Percentiles rank a stretch among this genome's conserved stretches.
phyloP scores from a whole-genome alignment of 2,329 filamentous ascomycete genomes.

The Cladobotryum protrusum region DNA sequence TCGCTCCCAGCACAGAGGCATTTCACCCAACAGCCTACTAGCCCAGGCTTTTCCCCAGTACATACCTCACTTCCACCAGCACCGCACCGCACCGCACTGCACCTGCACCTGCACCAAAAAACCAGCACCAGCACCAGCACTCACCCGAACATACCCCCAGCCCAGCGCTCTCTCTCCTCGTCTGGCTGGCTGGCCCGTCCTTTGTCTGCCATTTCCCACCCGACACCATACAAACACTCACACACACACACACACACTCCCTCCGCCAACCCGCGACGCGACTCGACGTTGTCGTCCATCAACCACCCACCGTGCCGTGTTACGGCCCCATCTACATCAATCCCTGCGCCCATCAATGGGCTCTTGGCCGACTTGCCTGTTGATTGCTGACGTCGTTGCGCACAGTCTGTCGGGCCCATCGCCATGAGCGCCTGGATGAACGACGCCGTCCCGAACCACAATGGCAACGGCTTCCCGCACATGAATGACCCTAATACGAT shows the following conservation, averaged over 20 bases:
- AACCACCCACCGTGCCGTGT: conserved; percentile 36
- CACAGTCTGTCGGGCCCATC: conserved; percentile 40
- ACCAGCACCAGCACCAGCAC: neutral
- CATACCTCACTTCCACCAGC: neutral
- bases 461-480: conserved; percentile 62
- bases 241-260: conserved; percentile 22
- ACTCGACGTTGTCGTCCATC: conserved; percentile 32
- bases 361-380: conserved; percentile 31
- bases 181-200: conserved; percentile 7
- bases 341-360: conserved; percentile 34
- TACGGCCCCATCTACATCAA: conserved; percentile 41
- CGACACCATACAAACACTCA: conserved; percentile 20
- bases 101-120: too few relatives aligned
- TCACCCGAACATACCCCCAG: neutral
- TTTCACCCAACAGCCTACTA: conserved; percentile 10
- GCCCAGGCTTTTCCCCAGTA: neutral
- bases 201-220: conserved; percentile 25
- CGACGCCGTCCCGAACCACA: conserved; percentile 62
- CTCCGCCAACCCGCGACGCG: conserved; percentile 38
- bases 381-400: conserved; percentile 40
- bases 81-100: neutral
- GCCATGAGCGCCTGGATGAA: conserved; percentile 71
- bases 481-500: conserved; percentile 59
- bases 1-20: conserved; percentile 4
- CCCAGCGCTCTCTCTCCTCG: conserved; percentile 10